Conservation (phyloP, 1,284 basidiomycete genomes). For the Ceratobasidium sp. region DNA sequence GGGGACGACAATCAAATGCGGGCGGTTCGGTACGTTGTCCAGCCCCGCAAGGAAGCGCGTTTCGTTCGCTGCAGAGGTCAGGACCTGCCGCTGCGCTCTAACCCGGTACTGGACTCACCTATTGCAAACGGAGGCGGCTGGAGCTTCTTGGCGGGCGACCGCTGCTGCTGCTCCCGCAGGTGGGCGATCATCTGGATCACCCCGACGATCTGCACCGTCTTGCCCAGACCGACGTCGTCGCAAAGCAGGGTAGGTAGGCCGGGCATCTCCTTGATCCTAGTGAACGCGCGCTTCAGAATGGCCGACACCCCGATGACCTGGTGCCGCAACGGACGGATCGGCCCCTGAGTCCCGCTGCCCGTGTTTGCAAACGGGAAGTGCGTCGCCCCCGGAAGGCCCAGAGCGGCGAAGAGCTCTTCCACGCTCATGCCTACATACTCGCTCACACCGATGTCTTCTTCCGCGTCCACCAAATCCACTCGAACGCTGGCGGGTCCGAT, state of each 20-base stretch:
- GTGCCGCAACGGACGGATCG: background rate
- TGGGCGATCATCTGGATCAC: slow-evolving; percentile 2
- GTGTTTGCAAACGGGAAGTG: slow-evolving; percentile 2
- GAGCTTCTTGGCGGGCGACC: background rate
- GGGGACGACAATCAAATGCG: background rate
- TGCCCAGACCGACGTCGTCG: slow-evolving; percentile 15
- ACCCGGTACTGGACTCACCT: too few species aligned
- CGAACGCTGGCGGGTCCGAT: background rate
- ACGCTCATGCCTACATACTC: background rate
- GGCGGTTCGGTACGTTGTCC: background rate
- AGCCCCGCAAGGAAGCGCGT: slow-evolving; percentile 19
- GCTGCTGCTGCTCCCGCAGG: slow-evolving; percentile 13
- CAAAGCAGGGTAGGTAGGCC: background rate
- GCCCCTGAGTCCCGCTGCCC: background rate
- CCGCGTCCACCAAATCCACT: background rate
- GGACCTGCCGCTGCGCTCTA: background rate
- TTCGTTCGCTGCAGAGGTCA: background rate
- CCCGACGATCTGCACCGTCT: background rate
- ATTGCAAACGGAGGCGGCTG: background rate
- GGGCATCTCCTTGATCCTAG: background rate
- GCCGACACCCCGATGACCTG: slow-evolving; percentile 2
- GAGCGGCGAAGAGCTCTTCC: background rate
- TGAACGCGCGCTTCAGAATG: slow-evolving; percentile 15
- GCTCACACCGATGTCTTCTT: slow-evolving; percentile 8
- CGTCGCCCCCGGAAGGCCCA: slow-evolving; percentile 3